These are phyloP conservation scores for Cyberlindnera amylophila DNA, from an alignment of 805 yeast genomes.

Conservation along the genomic window DNA sequence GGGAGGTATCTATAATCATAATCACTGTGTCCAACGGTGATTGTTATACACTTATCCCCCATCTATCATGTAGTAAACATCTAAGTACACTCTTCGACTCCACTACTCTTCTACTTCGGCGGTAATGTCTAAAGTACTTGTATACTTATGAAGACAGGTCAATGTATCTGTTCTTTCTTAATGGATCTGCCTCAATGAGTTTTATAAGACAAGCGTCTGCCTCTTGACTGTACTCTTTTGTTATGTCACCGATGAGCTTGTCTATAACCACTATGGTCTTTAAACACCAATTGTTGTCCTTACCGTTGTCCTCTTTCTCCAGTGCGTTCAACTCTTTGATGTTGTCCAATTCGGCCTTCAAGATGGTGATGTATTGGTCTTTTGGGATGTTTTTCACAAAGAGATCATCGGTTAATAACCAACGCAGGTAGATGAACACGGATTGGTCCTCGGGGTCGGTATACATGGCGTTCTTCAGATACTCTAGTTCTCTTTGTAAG, in stretches of 20 bases:
- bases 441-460: constrained; percentile 95
- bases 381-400: constrained; percentile 24
- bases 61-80: no score
- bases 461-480: constrained; percentile 78
- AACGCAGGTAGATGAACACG: constrained; percentile 82
- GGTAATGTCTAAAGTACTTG: no score
- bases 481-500: constrained; percentile 55
- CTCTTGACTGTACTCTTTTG: constrained; percentile 26
- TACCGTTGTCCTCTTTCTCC: constrained; percentile 64
- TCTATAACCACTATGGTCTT: constrained; percentile 52
- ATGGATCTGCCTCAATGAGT: constrained; percentile 57
- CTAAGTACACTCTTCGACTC: no score
- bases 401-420: constrained; percentile 53
- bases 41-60: no score
- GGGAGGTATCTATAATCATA: no score
- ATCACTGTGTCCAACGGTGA: no score
- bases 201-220: constrained; percentile 35
- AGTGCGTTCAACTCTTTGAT: constrained; percentile 64
- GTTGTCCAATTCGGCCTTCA: constrained; percentile 42
- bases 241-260: constrained; percentile 25
- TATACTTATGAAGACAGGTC: constrained; percentile 29
- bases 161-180: constrained; percentile 56
- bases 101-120: no score
- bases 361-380: constrained; percentile 35
- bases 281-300: constrained; percentile 73